A percentile compares a stretch with the other conserved stretches of the same genome.
phyloP scores from a whole-genome alignment of 228 moss, liverwort and hornwort genomes.

The Sphagnum magellanicum region DNA sequence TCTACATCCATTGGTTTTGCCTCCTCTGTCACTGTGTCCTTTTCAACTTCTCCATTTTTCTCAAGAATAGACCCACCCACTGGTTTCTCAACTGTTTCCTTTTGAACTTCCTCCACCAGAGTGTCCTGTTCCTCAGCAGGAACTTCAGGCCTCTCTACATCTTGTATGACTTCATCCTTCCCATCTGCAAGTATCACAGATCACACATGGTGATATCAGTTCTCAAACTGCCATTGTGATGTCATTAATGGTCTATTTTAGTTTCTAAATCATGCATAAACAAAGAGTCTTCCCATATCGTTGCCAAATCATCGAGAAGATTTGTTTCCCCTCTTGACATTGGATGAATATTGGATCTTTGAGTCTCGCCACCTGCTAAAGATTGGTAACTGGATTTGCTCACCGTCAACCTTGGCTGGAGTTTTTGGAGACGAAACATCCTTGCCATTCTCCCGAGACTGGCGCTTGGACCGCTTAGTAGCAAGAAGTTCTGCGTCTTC shows the following conservation, averaged over 20 bases:
- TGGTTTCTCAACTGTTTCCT: conserved; percentile 11
- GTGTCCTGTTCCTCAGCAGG: conserved; percentile 1
- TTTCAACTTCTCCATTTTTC: conserved; percentile 10
- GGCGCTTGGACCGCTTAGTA: conserved; percentile 50
- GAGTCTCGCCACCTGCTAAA: no score
- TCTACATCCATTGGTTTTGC: conserved; percentile 17
- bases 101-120: conserved; percentile 5
- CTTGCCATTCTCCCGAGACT: conserved; percentile 32
- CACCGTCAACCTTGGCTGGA: conserved; percentile 19
- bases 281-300: background rate
- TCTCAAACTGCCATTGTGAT: background rate
- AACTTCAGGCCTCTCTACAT: conserved; percentile 11
- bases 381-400: background rate
- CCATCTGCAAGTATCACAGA: conserved; percentile 18
- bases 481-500: conserved; percentile 20
- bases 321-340: background rate
- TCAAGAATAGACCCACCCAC: background rate
- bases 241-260: background rate
- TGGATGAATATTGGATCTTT: background rate
- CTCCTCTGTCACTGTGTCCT: conserved; percentile 7
- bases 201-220: background rate
- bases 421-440: conserved; percentile 20
- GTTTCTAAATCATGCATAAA: background rate
- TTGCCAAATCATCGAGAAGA: background rate
- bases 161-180: conserved; percentile 32